Percentiles rank a stretch among this genome's conserved stretches.
phyloP scores from a whole-genome alignment of 2,329 filamentous ascomycete genomes.

The Cytospora leucostoma region DNA sequence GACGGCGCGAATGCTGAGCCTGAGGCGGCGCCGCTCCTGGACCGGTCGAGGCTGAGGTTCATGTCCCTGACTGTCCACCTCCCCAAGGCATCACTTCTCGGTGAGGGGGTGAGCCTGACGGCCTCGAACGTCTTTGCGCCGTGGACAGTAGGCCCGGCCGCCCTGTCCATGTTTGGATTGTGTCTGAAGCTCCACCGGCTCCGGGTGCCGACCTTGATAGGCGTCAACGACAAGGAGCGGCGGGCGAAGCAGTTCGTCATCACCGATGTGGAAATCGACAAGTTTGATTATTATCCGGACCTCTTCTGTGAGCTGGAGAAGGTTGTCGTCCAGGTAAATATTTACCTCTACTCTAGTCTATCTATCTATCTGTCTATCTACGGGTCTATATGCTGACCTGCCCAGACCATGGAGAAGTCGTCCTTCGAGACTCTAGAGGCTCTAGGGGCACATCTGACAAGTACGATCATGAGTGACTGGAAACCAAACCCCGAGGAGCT shows the following conservation, averaged over 20 bases:
- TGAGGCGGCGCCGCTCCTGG: conserved; percentile 40
- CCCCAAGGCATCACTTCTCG: conserved; percentile 69
- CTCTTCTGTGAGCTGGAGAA: conserved; percentile 58
- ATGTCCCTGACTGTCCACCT: conserved; percentile 58
- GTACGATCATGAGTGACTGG: conserved; percentile 49
- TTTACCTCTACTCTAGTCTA: conserved; percentile 10
- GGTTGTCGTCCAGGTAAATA: conserved; percentile 59
- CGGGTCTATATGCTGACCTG: conserved; percentile 21
- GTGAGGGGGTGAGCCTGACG: conserved; percentile 58
- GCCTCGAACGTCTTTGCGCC: conserved; percentile 45
- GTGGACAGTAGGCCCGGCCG: conserved; percentile 29
- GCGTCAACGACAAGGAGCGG: conserved; percentile 73
- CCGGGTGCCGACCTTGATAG: conserved; percentile 67
- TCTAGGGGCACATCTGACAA: conserved; percentile 52
- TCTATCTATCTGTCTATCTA: conserved; percentile 8
- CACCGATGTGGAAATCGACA: conserved; percentile 63
- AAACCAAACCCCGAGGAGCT: conserved; percentile 34
- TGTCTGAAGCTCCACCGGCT: conserved; percentile 57
- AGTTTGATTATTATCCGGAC: conserved; percentile 49
- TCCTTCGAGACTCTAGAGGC: conserved; percentile 66
- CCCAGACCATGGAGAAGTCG: conserved; percentile 55
- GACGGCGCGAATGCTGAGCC: conserved; percentile 36
- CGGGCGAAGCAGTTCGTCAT: conserved; percentile 66
- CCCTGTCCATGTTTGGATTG: conserved; percentile 35
- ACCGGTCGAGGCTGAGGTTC: conserved; percentile 42